A percentile compares a stretch with the other conserved stretches of the same genome.
These are phyloP conservation scores for Microbotryomycetes sp. DNA, from an alignment of 1,284 basidiomycete species.

Conservation along the genomic window DNA sequence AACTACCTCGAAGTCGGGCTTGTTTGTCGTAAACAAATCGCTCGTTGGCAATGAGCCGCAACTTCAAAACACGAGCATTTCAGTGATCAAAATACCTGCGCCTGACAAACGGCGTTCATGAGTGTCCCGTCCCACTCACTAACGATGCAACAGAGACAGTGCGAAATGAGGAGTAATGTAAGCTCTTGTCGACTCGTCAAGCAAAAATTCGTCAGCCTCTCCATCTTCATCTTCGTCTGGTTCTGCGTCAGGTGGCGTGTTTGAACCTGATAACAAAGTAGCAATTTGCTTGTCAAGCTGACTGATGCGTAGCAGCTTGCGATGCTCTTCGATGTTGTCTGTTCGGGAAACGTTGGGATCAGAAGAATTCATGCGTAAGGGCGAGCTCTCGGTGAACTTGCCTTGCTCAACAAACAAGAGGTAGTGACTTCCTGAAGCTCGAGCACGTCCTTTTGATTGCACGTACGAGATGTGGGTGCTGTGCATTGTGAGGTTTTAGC, in stretches of 20 bases:
- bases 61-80: no score
- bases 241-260: neutral
- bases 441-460: slow-evolving; percentile 10
- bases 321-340: slow-evolving; percentile 4
- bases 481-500: neutral
- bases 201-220: neutral
- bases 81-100: no score
- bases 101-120: no score
- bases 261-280: neutral
- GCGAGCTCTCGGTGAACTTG: neutral
- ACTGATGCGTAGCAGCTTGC: slow-evolving; percentile 5
- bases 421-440: slow-evolving; percentile 6
- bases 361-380: neutral
- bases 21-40: slow-evolving; percentile 6
- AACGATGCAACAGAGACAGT: slow-evolving; percentile 4
- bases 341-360: neutral
- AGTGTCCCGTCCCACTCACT: slow-evolving; percentile 5
- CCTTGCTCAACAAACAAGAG: slow-evolving; percentile 10
- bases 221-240: slow-evolving; percentile 1
- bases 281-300: slow-evolving; percentile 1
- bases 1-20: neutral
- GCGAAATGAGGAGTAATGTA: slow-evolving; percentile 12
- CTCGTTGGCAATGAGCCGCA: slow-evolving; percentile 7
- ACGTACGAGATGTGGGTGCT: slow-evolving; percentile 5
- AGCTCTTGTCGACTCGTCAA: slow-evolving; percentile 4